Evolutionary conservation across 495 filamentous ascomycete species (phyloP), one percentile per base, ranked within the genome.

Genomic region (Penicillium lividum): DNA sequence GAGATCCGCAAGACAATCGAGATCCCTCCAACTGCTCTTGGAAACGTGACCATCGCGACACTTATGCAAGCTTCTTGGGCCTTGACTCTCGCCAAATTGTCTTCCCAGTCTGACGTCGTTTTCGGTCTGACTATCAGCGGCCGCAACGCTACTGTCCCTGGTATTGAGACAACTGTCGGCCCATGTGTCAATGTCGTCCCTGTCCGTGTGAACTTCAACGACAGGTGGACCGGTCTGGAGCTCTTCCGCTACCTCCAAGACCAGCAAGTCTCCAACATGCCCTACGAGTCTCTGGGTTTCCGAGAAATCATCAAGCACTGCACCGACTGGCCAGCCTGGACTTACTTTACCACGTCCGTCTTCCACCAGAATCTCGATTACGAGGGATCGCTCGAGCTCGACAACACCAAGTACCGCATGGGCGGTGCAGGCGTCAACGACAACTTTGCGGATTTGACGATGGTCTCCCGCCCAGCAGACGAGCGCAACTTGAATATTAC

Each of bases 161-260:
- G 82, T 2, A 73, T 86, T 22, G 82, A 82, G 30, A 76, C 67
- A 58, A 82, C 81, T 16, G 72, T 84, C 45, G 83, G 83, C 0
- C 82, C 82, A 5, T 88, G 84, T 61, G 68, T 87, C 54, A 86
- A 87, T 59, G 73, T 85, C 15, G 68, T 87, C 2, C 84, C 84
- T 0, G 79, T 86, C 0, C 74, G 84, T 7, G 80, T 86, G 16
- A 70, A 72, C 10, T 78, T 86, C 55, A 60, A 69, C 13, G 72
- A 77, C 5, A 71, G 67, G 22, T 80, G 75, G 77, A 83, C 76
- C 7, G 76, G 68, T 3, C 68, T 82, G 1, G 76, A 84, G 22
- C 73, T 86, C 5, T 77, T 86, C 55, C 73, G 73, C 13, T 80
- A 73, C 40, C 73, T 86, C 33, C 84, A 87, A 58, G 77, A 82